A percentile compares a stretch with the other conserved stretches of the same genome.
phyloP scores from a whole-genome alignment of 306 rosid species.

The Prunus fruticosa region DNA sequence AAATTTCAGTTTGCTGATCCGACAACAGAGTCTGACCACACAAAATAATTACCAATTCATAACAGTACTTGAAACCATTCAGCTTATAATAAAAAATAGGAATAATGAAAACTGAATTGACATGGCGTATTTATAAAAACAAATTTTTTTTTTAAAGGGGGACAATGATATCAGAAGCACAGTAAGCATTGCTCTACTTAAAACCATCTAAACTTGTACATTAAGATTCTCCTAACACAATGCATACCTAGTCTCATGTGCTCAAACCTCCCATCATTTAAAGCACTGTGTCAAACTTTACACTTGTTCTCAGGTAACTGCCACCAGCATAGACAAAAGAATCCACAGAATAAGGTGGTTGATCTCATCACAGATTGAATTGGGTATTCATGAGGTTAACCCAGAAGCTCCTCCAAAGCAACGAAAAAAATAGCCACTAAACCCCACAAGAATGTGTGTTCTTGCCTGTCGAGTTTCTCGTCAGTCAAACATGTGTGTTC shows the following conservation, averaged over 20 bases:
- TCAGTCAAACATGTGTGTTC: conserved; percentile 69
- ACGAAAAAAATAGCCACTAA: conserved; percentile 21
- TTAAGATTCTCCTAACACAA: conserved; percentile 37
- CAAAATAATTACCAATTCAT: neutral
- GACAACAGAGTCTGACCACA: neutral
- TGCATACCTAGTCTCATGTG: conserved; percentile 35
- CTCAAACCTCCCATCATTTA: conserved; percentile 24
- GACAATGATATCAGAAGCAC: neutral
- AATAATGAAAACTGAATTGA: neutral
- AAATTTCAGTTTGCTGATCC: neutral
- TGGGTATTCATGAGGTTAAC: conserved; percentile 33
- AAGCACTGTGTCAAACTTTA: conserved; percentile 10
- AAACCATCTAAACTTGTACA: conserved; percentile 36
- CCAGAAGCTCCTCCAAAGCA: conserved; percentile 31
- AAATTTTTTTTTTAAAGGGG: conserved; percentile 14
- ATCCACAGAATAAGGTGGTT: conserved; percentile 18
- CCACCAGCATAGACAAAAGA: conserved; percentile 28
- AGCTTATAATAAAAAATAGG: neutral
- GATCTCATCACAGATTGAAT: conserved; percentile 31
- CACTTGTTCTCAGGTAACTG: conserved; percentile 12
- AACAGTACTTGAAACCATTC: neutral
- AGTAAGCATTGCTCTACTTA: conserved; percentile 25
- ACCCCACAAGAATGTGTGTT: conserved; percentile 20
- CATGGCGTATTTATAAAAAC: neutral
- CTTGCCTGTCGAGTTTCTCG: conserved; percentile 27